Conservation (phyloP, 371 early-diverging fungal genomes). For the Mortierella sp. region DNA sequence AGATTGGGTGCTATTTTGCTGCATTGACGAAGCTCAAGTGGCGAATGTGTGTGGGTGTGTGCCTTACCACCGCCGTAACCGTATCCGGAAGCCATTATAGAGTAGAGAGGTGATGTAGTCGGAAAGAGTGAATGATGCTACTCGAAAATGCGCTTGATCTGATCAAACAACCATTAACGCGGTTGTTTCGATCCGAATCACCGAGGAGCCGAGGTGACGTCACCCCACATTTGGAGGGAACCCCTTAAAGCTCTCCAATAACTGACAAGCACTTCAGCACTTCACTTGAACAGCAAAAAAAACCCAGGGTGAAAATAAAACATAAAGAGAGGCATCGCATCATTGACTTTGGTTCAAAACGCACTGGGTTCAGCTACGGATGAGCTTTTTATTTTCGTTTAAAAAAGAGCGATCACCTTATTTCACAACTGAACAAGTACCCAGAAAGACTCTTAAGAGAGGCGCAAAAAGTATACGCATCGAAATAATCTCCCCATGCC, state of each 20-base stretch:
- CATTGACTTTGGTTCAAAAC: constrained; percentile 2
- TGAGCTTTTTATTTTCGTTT: constrained; percentile 19
- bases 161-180: neutral
- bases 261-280: neutral
- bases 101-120: constrained; percentile 7
- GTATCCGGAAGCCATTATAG: constrained; percentile 62
- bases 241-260: neutral
- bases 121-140: constrained; percentile 9
- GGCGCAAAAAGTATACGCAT: constrained; percentile 2
- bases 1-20: too few species aligned
- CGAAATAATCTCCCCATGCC: constrained; percentile 3
- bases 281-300: neutral
- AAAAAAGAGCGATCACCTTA: constrained; percentile 8
- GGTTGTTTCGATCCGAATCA: neutral
- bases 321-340: neutral
- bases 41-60: neutral
- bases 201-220: neutral
- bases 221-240: neutral
- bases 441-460: constrained; percentile 1
- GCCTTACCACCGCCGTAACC: constrained; percentile 61
- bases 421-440: constrained; percentile 17
- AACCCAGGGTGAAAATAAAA: neutral
- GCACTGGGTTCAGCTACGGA: constrained; percentile 23
- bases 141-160: neutral
- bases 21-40: too few species aligned